These are phyloP conservation scores for Stachybotrys elegans DNA, from an alignment of 2,329 filamentous ascomycete species.

Conservation along the genomic window DNA sequence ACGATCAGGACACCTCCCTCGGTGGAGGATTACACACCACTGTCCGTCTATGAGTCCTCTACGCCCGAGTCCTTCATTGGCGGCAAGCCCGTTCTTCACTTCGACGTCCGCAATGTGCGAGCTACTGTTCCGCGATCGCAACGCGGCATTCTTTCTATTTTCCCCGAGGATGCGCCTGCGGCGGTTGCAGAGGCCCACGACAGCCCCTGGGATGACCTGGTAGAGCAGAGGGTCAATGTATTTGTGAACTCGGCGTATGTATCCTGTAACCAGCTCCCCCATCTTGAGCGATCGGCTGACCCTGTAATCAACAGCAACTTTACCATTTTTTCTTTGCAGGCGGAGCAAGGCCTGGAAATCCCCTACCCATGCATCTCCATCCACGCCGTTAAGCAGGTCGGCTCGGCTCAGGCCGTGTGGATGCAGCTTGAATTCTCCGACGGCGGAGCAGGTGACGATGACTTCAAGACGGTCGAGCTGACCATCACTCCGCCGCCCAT, in stretches of 20 bases:
- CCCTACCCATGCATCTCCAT: slow-evolving; percentile 71
- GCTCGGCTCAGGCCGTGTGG: slow-evolving; percentile 48
- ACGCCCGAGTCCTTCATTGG: slow-evolving; percentile 70
- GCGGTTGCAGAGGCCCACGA: slow-evolving; percentile 16
- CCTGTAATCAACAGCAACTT: slow-evolving; percentile 33
- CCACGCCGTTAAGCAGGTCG: slow-evolving; percentile 63
- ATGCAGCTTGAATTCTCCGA: slow-evolving; percentile 64
- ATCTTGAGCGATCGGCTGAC: background rate
- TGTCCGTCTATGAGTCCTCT: slow-evolving; percentile 65
- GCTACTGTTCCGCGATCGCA: slow-evolving; percentile 54
- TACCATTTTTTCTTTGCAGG: slow-evolving; percentile 56
- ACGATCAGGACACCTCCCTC: slow-evolving; percentile 55
- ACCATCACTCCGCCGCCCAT: slow-evolving; percentile 52
- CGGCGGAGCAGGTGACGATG: slow-evolving; percentile 54
- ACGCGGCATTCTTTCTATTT: slow-evolving; percentile 49
- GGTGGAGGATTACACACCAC: slow-evolving; percentile 54
- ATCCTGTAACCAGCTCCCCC: background rate
- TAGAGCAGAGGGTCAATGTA: slow-evolving; percentile 47
- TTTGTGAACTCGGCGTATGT: slow-evolving; percentile 56
- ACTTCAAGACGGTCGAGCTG: slow-evolving; percentile 62
- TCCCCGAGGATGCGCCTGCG: slow-evolving; percentile 33
- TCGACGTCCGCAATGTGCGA: slow-evolving; percentile 50
- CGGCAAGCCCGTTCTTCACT: slow-evolving; percentile 67
- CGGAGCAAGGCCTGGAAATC: slow-evolving; percentile 59
- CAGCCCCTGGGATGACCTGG: slow-evolving; percentile 30